Base-by-base conservation (phyloP, 768 basidiomycete genomes). In the Boletus coccyginus region DNA sequence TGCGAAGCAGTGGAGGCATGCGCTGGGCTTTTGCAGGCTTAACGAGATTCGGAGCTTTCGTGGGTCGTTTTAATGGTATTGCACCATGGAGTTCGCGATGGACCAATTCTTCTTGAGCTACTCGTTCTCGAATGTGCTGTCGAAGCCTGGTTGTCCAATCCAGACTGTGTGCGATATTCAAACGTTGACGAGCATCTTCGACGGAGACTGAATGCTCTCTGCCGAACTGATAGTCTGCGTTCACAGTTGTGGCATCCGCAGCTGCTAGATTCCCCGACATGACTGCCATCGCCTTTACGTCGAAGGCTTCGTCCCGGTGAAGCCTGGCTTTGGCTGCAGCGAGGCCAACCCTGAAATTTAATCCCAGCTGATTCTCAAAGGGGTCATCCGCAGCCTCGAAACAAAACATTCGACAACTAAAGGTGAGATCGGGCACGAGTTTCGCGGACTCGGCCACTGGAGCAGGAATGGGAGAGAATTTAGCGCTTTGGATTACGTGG, bases 371-470 rank as follows among this genome's bases (percentile, higher is more conserved):
- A 16, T 82, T 80, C 70, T 98, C 95, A 54, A 97, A 84, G 1
- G 86, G 82, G 62, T 94, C 90, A 69, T 98, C 95, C 24, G 85
- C 83, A 27, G 86, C 86, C 70, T 97, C 94, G 10, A 92, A 64
- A 46, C 83, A 84, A 35, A 96, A 64, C 43, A 77, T 77, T n/a
- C 78, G 76, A 48, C 94, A 70, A 11, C 68, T 74, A 44, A 96
- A 66, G 1, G 74, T 73, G 44, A 95, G 66, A 52, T 78, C 77
- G 0, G 92, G 92, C 3, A 94, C 72, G 0, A 67, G 62, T 71
- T 93, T 97, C 0, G 94, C 83, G 3, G 75, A 78, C 69, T 96
- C 92, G 0, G 86, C 76, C 38, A 75, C 76, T 2, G 95, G 94
- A 16, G 70, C 70, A n/a, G 83, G 77, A 55, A 87, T 79, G 49